A percentile compares a stretch with the other conserved stretches of the same genome.
Evolutionary conservation across 495 filamentous ascomycete species (phyloP).

Genomic region (Trichoderma virens): DNA sequence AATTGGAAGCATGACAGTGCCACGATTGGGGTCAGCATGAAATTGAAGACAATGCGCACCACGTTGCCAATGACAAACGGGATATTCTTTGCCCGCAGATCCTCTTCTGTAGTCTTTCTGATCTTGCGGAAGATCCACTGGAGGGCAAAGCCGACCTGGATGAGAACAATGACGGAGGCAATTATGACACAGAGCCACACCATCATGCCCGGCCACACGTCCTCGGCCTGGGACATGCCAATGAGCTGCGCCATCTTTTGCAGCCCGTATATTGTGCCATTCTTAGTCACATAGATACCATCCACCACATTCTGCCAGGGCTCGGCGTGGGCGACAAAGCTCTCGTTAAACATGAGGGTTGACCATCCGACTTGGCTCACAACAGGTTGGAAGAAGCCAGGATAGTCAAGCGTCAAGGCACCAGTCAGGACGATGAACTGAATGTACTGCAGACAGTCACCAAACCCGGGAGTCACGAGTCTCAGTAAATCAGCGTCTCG

Average conservation of each 20-base stretch:
- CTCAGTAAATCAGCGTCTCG: slow-evolving; percentile 87
- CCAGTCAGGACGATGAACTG: slow-evolving; percentile 89
- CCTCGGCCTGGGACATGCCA: slow-evolving; percentile 66
- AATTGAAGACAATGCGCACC: slow-evolving; percentile 84
- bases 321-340: slow-evolving; percentile 62
- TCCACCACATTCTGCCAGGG: slow-evolving; percentile 62
- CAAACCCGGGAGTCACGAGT: slow-evolving; percentile 91
- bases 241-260: slow-evolving; percentile 71
- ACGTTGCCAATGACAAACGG: slow-evolving; percentile 88
- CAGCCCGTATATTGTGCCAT: slow-evolving; percentile 62
- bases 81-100: slow-evolving; percentile 81
- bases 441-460: slow-evolving; percentile 94
- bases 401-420: slow-evolving; percentile 76
- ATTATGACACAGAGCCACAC: slow-evolving; percentile 76
- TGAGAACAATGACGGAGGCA: slow-evolving; percentile 54
- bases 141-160: slow-evolving; percentile 66
- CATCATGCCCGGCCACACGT: slow-evolving; percentile 91
- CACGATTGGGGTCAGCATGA: slow-evolving; percentile 78
- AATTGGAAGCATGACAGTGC: slow-evolving; percentile 85
- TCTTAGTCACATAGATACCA: slow-evolving; percentile 64
- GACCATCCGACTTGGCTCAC: slow-evolving; percentile 85
- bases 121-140: slow-evolving; percentile 68
- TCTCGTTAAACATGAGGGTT: slow-evolving; percentile 84
- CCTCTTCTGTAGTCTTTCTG: slow-evolving; percentile 68
- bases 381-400: slow-evolving; percentile 88